Conservation (phyloP, 257 asterid genomes). For the Petrea volubilis region DNA sequence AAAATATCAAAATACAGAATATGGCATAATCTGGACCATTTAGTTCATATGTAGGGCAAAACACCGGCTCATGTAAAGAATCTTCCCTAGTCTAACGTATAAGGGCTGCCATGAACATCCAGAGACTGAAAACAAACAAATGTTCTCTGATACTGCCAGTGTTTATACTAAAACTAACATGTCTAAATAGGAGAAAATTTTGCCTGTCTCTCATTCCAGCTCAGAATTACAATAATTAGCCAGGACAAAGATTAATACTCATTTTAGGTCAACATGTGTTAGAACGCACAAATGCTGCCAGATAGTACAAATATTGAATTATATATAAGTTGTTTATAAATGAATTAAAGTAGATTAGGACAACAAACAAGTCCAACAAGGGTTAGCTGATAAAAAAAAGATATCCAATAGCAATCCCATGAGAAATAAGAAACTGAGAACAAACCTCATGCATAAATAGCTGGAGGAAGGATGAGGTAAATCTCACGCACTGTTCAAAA, state of each 20-base stretch:
- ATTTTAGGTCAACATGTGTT: not conserved
- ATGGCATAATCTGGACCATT: too few relatives aligned
- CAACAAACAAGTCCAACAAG: constrained; percentile 6
- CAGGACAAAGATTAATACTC: not conserved
- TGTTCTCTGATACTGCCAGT: not conserved
- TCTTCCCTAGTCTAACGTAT: not conserved
- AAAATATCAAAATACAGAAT: too few relatives aligned
- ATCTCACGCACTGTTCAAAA: constrained; percentile 45
- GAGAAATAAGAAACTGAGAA: constrained; percentile 25
- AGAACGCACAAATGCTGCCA: not conserved
- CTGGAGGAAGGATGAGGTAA: constrained; percentile 70
- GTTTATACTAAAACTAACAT: not conserved
- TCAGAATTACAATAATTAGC: not conserved
- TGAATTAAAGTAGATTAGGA: not conserved
- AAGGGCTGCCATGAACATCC: not conserved
- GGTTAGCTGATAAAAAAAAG: not conserved
- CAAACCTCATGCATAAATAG: constrained; percentile 88
- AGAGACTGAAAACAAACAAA: not conserved
- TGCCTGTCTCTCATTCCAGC: not conserved
- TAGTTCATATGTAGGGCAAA: too few relatives aligned
- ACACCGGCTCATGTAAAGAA: too few relatives aligned
- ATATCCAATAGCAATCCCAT: not conserved
- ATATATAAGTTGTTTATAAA: not conserved
- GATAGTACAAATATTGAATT: not conserved
- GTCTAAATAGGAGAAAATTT: not conserved